phyloP scores from a whole-genome alignment of 139 green algal species.

The Coelastrella sp. region DNA sequence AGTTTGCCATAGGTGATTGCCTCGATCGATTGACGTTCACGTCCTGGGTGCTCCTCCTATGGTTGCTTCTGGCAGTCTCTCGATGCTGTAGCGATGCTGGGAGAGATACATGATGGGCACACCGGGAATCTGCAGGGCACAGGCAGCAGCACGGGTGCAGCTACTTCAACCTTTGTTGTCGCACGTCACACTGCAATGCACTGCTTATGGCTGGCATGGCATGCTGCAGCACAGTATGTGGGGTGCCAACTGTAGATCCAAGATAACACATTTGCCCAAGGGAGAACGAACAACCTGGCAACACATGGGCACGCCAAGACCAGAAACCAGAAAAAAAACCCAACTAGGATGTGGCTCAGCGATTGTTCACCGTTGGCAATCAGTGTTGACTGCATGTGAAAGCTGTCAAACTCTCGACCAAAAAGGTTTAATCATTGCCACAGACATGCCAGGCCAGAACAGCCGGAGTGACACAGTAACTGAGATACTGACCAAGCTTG shows the following conservation, averaged over 20 bases:
- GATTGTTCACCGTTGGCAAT: constrained; percentile 60
- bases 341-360: constrained; percentile 31
- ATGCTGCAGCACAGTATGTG: no score
- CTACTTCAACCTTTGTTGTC: neutral
- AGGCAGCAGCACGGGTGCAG: neutral
- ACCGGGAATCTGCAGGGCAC: constrained; percentile 86
- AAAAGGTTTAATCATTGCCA: constrained; percentile 51
- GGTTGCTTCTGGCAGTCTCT: constrained; percentile 97
- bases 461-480: neutral
- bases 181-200: neutral
- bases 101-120: constrained; percentile 99
- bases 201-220: no score
- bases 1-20: no score
- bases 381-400: constrained; percentile 7
- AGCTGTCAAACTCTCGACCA: constrained; percentile 22
- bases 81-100: constrained; percentile 94
- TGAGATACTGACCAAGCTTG: no score
- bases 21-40: neutral
- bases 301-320: no score
- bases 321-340: no score
- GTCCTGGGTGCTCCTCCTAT: constrained; percentile 89
- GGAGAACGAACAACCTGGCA: no score
- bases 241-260: no score
- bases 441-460: neutral
- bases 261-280: no score